Evolutionary conservation across 768 basidiomycete species (phyloP).

Genomic region (Guyanaporus albipodus): DNA sequence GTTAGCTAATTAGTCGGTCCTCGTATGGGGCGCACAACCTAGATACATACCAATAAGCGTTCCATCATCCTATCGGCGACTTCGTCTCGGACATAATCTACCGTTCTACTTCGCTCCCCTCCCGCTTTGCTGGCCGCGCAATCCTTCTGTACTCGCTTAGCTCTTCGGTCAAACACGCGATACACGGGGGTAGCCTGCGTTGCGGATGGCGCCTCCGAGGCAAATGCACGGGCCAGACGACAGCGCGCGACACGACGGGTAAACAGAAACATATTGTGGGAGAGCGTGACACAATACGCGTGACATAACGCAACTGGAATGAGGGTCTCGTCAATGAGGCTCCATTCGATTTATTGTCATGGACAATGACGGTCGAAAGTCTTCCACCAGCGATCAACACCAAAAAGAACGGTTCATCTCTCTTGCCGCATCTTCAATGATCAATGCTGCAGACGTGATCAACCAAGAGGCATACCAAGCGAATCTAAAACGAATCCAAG

Average conservation of each 20-base stretch:
- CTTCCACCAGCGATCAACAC: constrained; percentile 6
- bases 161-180: constrained; percentile 81
- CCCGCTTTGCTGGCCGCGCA: constrained; percentile 56
- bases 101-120: constrained; percentile 62
- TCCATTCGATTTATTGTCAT: constrained; percentile 12
- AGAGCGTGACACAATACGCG: constrained; percentile 14
- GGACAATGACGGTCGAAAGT: constrained; percentile 15
- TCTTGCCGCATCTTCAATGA: constrained; percentile 23
- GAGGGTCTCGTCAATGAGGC: neutral
- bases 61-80: constrained; percentile 90
- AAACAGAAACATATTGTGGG: constrained; percentile 16
- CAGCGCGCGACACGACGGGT: neutral
- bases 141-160: constrained; percentile 76
- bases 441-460: constrained; percentile 20
- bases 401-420: constrained; percentile 13
- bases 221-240: constrained; percentile 38
- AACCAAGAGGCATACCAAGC: constrained; percentile 20
- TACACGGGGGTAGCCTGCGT: constrained; percentile 49
- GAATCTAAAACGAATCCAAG: constrained; percentile 24
- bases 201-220: constrained; percentile 44
- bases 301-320: constrained; percentile 8
- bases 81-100: constrained; percentile 91
- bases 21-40: neutral
- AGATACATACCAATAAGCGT: constrained; percentile 64
- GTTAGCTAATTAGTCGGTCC: neutral